A percentile compares a stretch with the other conserved stretches of the same genome.
Evolutionary conservation across 1,284 basidiomycete genomes (phyloP).

Genomic region (Ustilago trichophora): DNA sequence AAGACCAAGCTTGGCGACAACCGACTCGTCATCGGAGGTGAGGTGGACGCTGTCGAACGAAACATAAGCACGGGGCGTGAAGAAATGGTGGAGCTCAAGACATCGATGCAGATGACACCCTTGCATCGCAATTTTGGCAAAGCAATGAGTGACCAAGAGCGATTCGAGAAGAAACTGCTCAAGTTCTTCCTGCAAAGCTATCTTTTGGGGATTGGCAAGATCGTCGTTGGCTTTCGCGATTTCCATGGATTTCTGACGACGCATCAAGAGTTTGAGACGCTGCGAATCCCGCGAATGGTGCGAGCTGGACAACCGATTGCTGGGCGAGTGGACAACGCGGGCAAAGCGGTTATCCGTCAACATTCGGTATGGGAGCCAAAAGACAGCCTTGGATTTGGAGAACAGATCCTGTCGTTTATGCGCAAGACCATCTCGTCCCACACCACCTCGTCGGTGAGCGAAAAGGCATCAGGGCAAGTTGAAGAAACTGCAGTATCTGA

Average conservation of each 20-base stretch:
- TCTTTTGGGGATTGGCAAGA: constrained; percentile 81
- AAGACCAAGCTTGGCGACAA: constrained; percentile 84
- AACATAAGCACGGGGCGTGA: constrained; percentile 6
- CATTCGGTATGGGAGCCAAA: constrained; percentile 81
- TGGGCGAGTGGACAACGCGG: constrained; percentile 78
- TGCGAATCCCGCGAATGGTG: constrained; percentile 65
- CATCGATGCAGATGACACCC: constrained; percentile 77
- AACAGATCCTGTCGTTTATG: constrained; percentile 74
- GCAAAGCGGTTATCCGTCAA: constrained; percentile 71
- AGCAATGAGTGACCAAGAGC: constrained; percentile 42
- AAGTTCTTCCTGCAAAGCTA: constrained; percentile 87
- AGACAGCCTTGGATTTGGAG: constrained; percentile 79
- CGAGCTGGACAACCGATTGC: constrained; percentile 65
- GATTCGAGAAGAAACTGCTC: constrained; percentile 87
- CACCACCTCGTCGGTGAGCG: not conserved
- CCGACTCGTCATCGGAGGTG: constrained; percentile 88
- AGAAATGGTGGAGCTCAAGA: constrained; percentile 87
- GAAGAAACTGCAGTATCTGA: constrained; percentile 4
- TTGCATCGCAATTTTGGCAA: constrained; percentile 10
- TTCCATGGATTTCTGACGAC: constrained; percentile 71
- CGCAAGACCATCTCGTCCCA: constrained; percentile 54
- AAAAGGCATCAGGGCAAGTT: too few relatives aligned
- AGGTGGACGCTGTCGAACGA: constrained; percentile 84
- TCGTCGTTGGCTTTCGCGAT: constrained; percentile 91
- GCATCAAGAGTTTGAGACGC: constrained; percentile 65